Evolutionary conservation across 768 basidiomycete genomes (phyloP), one percentile per base, ranked within the genome.

Genomic region (Amanita exitialis): DNA sequence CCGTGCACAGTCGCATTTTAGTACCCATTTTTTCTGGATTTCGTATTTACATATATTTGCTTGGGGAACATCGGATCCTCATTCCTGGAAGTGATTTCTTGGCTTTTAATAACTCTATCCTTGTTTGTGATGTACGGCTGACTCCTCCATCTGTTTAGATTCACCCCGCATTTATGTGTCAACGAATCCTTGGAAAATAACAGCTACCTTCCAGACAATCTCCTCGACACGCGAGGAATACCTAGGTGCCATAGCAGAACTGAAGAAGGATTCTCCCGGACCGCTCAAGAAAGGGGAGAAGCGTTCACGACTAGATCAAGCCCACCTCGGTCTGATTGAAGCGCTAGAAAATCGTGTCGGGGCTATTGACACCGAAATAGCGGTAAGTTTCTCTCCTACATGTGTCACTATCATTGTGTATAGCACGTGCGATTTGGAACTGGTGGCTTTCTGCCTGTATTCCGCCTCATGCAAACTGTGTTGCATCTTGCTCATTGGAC

Each of bases 181-280:
- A 30, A 87, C 86, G 12, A 93, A 93, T 65, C 90, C 90, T 18
- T 93, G 88, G 89, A 93, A 91, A 69, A 82, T 83, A 38, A 79
- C 82, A 7, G 82, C 87, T 28, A 83, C 83, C 13, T 86, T 92
- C 59, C 75, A 82, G 58, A 74, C 82, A 9, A 66, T 85, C 47
- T 78, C 86, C 12, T 83, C 85, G 3, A 83, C 86, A 12, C 75
- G 76, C 41, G 82, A 82, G 45, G 87, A 92, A 61, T 91, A 90
- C 59, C 50, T 80, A n/a, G 70, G 68, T 4, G 62, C 79, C 39
- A 72, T 90, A 51, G 80, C 81, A 55, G 69, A 72, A 44, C 63
- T 92, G 57, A 85, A 84, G 61, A 64, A 62, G 10, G 64, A 65
- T 38, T 68, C 72, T 34, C 78, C 81, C 27, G 55, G 68, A 16